These are phyloP conservation scores for Peronospora destructor DNA, from an alignment of 352 stramenopile species.

Conservation along the genomic window DNA sequence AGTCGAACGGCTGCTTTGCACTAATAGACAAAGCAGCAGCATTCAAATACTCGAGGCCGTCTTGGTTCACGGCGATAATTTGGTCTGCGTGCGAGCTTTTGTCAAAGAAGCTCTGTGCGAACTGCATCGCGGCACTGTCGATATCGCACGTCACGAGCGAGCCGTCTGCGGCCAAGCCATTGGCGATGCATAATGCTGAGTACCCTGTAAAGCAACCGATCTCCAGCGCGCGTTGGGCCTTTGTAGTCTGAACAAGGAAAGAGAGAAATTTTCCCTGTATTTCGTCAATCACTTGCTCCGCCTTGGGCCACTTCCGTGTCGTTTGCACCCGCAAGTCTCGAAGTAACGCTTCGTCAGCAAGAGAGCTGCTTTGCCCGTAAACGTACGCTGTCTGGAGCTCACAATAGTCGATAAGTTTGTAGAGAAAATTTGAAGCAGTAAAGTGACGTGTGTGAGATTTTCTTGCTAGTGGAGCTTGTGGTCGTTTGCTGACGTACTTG, in stretches of 20 bases:
- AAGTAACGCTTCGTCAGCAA: constrained; percentile 32
- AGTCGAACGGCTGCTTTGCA: constrained; percentile 60
- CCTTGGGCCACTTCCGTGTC: constrained; percentile 32
- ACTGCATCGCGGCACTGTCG: constrained; percentile 37
- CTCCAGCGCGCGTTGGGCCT: constrained; percentile 80
- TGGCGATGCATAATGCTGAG: constrained; percentile 84
- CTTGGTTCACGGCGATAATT: constrained; percentile 34
- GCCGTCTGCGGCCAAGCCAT: constrained; percentile 27
- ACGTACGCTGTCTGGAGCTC: constrained; percentile 21
- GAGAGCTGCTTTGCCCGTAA: constrained; percentile 21
- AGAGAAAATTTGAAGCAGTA: constrained; percentile 19
- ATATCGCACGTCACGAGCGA: constrained; percentile 57
- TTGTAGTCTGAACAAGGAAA: constrained; percentile 72
- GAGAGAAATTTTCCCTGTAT: constrained; percentile 52
- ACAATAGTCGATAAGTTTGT: constrained; percentile 29
- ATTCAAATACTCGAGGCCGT: constrained; percentile 41
- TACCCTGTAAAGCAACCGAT: constrained; percentile 93
- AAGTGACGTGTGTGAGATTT: constrained; percentile 13
- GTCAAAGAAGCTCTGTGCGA: constrained; percentile 46
- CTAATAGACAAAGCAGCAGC: constrained; percentile 6
- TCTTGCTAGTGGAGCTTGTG: constrained; percentile 25
- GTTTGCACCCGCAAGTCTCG: constrained; percentile 38
- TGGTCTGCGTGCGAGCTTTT: constrained; percentile 30
- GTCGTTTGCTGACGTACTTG: constrained; percentile 19
- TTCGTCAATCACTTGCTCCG: constrained; percentile 54